These are phyloP conservation scores for Penicillium goetzii DNA, from an alignment of 495 filamentous ascomycete species.

Conservation along the genomic window DNA sequence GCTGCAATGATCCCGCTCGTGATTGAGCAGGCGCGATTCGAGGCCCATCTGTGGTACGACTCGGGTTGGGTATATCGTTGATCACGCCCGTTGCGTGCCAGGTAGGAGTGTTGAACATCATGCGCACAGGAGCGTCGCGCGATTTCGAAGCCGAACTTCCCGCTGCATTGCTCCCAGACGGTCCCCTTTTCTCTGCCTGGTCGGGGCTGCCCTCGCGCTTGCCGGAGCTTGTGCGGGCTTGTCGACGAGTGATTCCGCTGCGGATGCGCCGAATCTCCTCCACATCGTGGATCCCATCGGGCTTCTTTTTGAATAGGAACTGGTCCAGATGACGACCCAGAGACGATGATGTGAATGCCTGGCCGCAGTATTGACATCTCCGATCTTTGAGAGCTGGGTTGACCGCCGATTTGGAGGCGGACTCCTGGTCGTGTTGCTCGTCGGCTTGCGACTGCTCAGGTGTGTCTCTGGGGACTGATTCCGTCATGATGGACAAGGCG, in stretches of 20 bases:
- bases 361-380: constrained; percentile 80
- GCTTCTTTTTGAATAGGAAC: constrained; percentile 86
- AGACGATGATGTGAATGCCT: constrained; percentile 87
- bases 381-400: constrained; percentile 70
- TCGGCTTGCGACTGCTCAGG: constrained; percentile 57
- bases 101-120: constrained; percentile 62
- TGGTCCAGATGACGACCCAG: constrained; percentile 91
- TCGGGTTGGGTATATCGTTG: constrained; percentile 66
- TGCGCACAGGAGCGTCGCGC: constrained; percentile 50
- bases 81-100: constrained; percentile 85
- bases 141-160: constrained; percentile 35
- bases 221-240: constrained; percentile 64
- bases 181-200: constrained; percentile 33
- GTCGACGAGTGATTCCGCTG: constrained; percentile 79
- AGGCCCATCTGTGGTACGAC: constrained; percentile 40
- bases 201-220: constrained; percentile 57
- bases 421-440: constrained; percentile 32
- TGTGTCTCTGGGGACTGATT: constrained; percentile 35
- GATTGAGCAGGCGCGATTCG: constrained; percentile 46
- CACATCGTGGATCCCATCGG: constrained; percentile 86
- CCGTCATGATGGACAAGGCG: constrained; percentile 26
- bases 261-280: constrained; percentile 82
- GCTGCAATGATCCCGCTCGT: constrained; percentile 50
- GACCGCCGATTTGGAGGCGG: constrained; percentile 37
- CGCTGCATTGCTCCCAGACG: constrained; percentile 29